phyloP scores from a whole-genome alignment of 2,329 filamentous ascomycete genomes.

The Mollisia scopiformis region DNA sequence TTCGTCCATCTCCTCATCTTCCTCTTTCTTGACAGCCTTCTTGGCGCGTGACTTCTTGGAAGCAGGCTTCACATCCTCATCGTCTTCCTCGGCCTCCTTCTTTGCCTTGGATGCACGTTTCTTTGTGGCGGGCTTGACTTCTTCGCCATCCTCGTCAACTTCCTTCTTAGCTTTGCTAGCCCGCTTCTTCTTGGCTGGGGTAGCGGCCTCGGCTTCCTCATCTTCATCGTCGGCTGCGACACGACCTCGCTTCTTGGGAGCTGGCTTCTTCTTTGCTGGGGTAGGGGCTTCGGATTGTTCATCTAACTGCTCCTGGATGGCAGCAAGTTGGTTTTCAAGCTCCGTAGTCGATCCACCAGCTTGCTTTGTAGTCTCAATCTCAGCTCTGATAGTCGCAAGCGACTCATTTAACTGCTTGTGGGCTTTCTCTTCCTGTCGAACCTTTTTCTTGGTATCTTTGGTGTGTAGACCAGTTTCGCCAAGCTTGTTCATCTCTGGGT shows the following conservation, averaged over 20 bases:
- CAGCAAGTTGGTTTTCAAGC: conserved; percentile 12
- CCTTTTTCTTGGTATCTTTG: conserved; percentile 27
- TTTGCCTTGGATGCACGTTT: conserved; percentile 21
- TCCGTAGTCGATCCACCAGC: conserved; percentile 6
- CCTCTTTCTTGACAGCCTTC: conserved; percentile 19
- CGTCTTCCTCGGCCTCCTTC: neutral
- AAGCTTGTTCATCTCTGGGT: conserved; percentile 38
- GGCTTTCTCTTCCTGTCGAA: conserved; percentile 22
- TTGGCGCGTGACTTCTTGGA: conserved; percentile 30
- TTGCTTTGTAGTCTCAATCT: conserved; percentile 8
- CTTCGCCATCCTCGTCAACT: conserved; percentile 21
- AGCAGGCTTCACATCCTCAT: conserved; percentile 10
- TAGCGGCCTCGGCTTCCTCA: conserved; percentile 20
- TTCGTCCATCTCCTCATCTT: conserved; percentile 11
- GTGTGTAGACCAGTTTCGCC: conserved; percentile 32
- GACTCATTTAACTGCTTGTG: conserved; percentile 20
- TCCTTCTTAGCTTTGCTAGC: conserved; percentile 30
- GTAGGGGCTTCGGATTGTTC: conserved; percentile 22
- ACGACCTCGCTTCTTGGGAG: conserved; percentile 23
- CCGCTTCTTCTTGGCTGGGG: conserved; percentile 44
- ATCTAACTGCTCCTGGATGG: conserved; percentile 11
- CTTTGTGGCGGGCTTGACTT: conserved; percentile 23
- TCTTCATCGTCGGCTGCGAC: conserved; percentile 9
- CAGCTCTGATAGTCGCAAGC: conserved; percentile 13
- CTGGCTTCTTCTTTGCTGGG: conserved; percentile 7